Evolutionary conservation across 495 filamentous ascomycete species (phyloP), one percentile per base, ranked within the genome.

Genomic region (Penicillium soppii): DNA sequence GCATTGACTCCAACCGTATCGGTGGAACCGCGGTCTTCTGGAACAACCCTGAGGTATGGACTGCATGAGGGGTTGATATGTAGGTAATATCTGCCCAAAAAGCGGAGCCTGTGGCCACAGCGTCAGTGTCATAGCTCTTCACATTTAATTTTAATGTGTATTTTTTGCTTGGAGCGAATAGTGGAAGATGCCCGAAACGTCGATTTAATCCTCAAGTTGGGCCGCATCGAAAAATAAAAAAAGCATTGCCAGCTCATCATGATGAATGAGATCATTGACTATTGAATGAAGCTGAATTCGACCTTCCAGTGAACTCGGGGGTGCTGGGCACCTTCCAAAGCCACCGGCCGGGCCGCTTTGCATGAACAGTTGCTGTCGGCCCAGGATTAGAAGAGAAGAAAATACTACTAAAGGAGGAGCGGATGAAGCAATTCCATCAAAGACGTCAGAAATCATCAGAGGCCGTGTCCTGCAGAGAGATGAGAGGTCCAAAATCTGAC

Each of bases 271-370:
- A 53, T 57, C 42, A 56, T 56, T 23, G 21, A 45, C 15, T 20
- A 10, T 21, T 8, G 17, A 12, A 23, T n/a, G 33, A 27, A 37
- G 27, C 21, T 21, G 26, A 52, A 38, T 23, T 43, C 21, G 19
- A 40, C 25, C 21, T 46, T 46, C 33, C 26, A 10, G 39, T 44
- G 36, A 17, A 38, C 21, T 26, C 12, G 39, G n/a, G 21, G 15
- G 35, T 46, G 29, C 43, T 46, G 43, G 44, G 44, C 44, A 47
- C 29, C 7, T 26, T 29, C 29, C 0, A 51, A 23, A 50, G 32
- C 33, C 54, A 57, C 36, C 55, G 46, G 53, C 64, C 59, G 63
- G 68, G 70, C 68, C 64, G 68, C 66, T 61, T 47, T 73, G 70
- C 70, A 71, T 68, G 62, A 66, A 54, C 47, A 53, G 51, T 53